phyloP scores from a whole-genome alignment of 148 eudicot species.

The Arbutus unedo region DNA sequence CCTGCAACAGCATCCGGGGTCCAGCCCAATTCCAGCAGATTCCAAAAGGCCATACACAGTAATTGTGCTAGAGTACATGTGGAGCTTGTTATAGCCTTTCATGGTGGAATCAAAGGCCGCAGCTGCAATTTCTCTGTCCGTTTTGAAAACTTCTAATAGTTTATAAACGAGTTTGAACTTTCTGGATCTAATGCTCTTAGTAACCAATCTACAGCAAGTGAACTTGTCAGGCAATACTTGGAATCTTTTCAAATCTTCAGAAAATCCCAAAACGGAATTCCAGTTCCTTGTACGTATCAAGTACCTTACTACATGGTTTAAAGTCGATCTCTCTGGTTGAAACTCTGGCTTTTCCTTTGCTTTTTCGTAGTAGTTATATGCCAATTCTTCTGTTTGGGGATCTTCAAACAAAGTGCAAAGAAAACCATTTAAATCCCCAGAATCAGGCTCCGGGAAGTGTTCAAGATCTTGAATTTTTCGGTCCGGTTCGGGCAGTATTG shows the following conservation, averaged over 20 bases:
- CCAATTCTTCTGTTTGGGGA: slow-evolving; percentile 47
- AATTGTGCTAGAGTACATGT: slow-evolving; percentile 71
- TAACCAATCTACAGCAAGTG: slow-evolving; percentile 52
- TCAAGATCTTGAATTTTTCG: slow-evolving; percentile 15
- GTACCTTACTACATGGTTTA: slow-evolving; percentile 50
- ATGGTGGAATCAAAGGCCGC: slow-evolving; percentile 51
- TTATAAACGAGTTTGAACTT: slow-evolving; percentile 51
- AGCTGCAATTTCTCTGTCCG: slow-evolving; percentile 30
- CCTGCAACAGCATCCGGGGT: slow-evolving; percentile 44
- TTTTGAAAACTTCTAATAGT: slow-evolving; percentile 39
- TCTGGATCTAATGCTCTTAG: slow-evolving; percentile 54
- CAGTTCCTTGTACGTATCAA: slow-evolving; percentile 51
- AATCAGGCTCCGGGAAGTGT: background rate
- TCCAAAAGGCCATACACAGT: slow-evolving; percentile 41
- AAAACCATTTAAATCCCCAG: slow-evolving; percentile 25
- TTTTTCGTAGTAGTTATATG: slow-evolving; percentile 49
- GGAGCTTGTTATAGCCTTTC: slow-evolving; percentile 77
- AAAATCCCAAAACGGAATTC: slow-evolving; percentile 36
- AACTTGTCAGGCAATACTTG: slow-evolving; percentile 42
- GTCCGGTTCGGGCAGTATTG: slow-evolving; percentile 22
- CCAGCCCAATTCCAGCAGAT: slow-evolving; percentile 36
- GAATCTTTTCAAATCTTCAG: slow-evolving; percentile 41
- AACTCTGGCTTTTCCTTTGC: slow-evolving; percentile 43
- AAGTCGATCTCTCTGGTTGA: slow-evolving; percentile 39
- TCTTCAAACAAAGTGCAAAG: slow-evolving; percentile 35